Conservation (phyloP, 2,329 filamentous ascomycete genomes). For the Aspergillus latus region DNA sequence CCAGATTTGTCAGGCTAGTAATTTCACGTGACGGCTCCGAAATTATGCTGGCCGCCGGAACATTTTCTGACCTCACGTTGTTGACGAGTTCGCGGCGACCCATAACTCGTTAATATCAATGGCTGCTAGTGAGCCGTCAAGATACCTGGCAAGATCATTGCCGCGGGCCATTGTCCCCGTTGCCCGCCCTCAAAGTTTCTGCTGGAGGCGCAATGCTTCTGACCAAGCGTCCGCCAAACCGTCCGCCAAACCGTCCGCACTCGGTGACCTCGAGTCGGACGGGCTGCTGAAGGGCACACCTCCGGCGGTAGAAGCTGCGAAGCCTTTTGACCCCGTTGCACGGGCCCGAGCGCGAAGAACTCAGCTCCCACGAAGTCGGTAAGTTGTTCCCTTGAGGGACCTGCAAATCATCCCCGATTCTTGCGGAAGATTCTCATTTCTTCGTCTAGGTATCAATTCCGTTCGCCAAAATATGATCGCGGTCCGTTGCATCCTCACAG, state of each 20-base stretch:
- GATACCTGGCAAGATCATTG: conserved; percentile 41
- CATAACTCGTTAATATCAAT: conserved; percentile 28
- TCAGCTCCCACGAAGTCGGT: conserved; percentile 56
- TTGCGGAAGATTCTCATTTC: conserved; percentile 8
- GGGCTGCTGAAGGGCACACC: conserved; percentile 47
- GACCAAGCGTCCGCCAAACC: conserved; percentile 37
- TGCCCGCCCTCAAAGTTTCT: conserved; percentile 31
- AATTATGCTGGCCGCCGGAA: conserved; percentile 23
- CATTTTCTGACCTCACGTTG: conserved; percentile 32
- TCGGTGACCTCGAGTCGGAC: conserved; percentile 48
- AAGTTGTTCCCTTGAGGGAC: conserved; percentile 19
- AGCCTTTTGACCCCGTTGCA: conserved; percentile 52
- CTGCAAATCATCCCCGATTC: neutral
- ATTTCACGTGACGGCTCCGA: conserved; percentile 21
- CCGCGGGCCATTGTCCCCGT: conserved; percentile 35
- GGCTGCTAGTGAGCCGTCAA: conserved; percentile 43
- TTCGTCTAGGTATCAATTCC: conserved; percentile 78
- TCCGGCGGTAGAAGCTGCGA: conserved; percentile 41
- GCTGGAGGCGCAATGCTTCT: conserved; percentile 50
- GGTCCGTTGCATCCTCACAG: conserved; percentile 92
- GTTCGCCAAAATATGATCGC: conserved; percentile 90
- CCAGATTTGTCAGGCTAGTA: conserved; percentile 10
- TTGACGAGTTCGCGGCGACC: conserved; percentile 23
- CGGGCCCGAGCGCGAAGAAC: conserved; percentile 46
- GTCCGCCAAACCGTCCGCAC: conserved; percentile 24